phyloP scores from a whole-genome alignment of 768 basidiomycete genomes.

The Thelephora aurantiotincta region DNA sequence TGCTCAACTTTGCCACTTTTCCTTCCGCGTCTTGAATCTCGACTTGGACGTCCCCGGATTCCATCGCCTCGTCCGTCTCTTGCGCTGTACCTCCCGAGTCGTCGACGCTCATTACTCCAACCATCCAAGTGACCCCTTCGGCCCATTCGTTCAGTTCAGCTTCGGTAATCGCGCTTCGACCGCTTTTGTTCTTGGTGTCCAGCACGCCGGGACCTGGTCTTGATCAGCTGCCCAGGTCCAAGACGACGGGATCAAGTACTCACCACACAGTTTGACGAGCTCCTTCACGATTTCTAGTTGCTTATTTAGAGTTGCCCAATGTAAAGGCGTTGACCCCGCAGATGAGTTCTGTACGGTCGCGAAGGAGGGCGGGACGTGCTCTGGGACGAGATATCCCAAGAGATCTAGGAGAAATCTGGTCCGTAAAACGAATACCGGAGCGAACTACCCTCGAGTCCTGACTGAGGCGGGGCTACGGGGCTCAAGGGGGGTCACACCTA shows the following conservation, averaged over 20 bases:
- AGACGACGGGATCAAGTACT: not conserved
- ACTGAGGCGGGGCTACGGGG: no score
- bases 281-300: constrained; percentile 51
- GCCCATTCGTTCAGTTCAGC: constrained; percentile 73
- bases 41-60: constrained; percentile 38
- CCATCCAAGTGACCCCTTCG: constrained; percentile 74
- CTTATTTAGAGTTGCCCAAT: constrained; percentile 83
- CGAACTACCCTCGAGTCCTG: constrained; percentile 22
- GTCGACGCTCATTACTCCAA: constrained; percentile 67
- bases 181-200: constrained; percentile 61
- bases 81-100: constrained; percentile 22
- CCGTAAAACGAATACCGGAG: constrained; percentile 13
- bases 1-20: constrained; percentile 45
- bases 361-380: constrained; percentile 31
- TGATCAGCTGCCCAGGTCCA: not conserved
- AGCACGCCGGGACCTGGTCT: constrained; percentile 43
- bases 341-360: constrained; percentile 44
- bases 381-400: constrained; percentile 58
- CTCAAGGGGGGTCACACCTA: constrained; percentile 38
- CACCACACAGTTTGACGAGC: constrained; percentile 40
- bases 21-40: constrained; percentile 66
- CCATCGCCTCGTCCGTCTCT: constrained; percentile 22
- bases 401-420: constrained; percentile 46
- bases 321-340: constrained; percentile 71
- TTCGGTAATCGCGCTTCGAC: constrained; percentile 66